phyloP scores from a whole-genome alignment of 129 eudicot genomes.

The Smallanthus sonchifolius region DNA sequence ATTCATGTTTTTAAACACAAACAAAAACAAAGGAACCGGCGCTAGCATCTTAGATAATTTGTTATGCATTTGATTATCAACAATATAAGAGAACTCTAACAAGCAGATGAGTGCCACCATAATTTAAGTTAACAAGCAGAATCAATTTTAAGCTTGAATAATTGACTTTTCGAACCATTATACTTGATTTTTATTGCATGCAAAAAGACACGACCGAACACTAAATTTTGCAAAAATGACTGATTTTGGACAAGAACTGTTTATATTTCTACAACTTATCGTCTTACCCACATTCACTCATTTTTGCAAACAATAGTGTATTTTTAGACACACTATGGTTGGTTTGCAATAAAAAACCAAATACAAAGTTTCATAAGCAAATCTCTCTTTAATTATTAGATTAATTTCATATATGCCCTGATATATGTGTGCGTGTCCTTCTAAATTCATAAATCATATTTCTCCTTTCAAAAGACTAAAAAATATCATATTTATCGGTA shows the following conservation, averaged over 20 bases:
- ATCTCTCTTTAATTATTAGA: background rate
- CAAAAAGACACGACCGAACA: background rate
- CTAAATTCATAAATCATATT: background rate
- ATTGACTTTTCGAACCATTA: background rate
- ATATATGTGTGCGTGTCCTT: background rate
- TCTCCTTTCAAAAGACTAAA: background rate
- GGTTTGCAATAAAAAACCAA: background rate
- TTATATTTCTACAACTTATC: constrained; percentile 1
- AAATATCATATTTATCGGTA: background rate
- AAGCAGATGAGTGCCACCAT: background rate
- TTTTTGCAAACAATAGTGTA: background rate
- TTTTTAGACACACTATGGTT: background rate
- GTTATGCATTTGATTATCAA: background rate
- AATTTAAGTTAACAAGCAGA: background rate
- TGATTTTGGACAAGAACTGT: background rate
- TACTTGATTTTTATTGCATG: constrained; percentile 7
- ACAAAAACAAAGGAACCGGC: background rate
- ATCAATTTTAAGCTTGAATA: background rate
- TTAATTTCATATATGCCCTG: background rate
- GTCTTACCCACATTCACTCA: constrained; percentile 12
- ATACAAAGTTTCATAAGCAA: constrained; percentile 2
- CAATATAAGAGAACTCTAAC: background rate
- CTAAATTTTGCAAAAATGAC: background rate
- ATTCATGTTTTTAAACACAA: background rate
- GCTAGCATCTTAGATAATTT: background rate